Percentiles rank a stretch among this genome's conserved stretches.
Evolutionary conservation across 1,284 basidiomycete species (phyloP).

Genomic region (Cutaneotrichosporon cavernicola): DNA sequence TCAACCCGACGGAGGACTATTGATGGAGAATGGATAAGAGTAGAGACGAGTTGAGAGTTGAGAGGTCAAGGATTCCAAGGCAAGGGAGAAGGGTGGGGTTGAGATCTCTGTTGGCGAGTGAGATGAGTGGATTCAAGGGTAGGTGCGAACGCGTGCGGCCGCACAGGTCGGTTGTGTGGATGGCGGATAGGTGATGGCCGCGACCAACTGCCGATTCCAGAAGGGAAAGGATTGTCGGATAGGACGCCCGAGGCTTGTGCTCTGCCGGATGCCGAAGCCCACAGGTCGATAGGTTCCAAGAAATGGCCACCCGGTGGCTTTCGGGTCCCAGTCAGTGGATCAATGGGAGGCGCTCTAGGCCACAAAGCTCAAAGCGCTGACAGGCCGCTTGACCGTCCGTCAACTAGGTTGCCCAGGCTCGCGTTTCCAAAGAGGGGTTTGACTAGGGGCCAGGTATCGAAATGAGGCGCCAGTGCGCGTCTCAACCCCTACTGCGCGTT

Average conservation of each 20-base stretch:
- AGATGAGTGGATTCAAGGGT: background rate
- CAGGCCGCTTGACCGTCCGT: too few relatives aligned
- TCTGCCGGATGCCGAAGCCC: too few relatives aligned
- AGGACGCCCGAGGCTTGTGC: too few relatives aligned
- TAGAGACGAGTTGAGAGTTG: background rate
- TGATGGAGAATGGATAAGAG: background rate
- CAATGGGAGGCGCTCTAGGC: background rate
- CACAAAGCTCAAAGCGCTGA: background rate
- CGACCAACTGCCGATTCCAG: too few relatives aligned
- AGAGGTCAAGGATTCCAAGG: background rate
- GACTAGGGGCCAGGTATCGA: background rate
- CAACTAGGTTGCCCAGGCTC: background rate
- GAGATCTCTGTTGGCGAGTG: background rate
- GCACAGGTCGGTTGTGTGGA: background rate
- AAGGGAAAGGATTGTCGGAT: too few relatives aligned
- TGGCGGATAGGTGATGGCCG: too few relatives aligned
- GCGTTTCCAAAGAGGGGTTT: background rate
- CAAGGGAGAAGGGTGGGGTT: too few relatives aligned
- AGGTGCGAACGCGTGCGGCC: background rate
- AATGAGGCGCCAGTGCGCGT: constrained; percentile 3
- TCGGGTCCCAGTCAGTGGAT: too few relatives aligned
- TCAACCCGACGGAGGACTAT: background rate
- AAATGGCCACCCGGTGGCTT: too few relatives aligned
- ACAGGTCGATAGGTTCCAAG: too few relatives aligned
- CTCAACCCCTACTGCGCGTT: constrained; percentile 1